phyloP scores from a whole-genome alignment of 495 filamentous ascomycete species.

The Penicillium odoratum region DNA sequence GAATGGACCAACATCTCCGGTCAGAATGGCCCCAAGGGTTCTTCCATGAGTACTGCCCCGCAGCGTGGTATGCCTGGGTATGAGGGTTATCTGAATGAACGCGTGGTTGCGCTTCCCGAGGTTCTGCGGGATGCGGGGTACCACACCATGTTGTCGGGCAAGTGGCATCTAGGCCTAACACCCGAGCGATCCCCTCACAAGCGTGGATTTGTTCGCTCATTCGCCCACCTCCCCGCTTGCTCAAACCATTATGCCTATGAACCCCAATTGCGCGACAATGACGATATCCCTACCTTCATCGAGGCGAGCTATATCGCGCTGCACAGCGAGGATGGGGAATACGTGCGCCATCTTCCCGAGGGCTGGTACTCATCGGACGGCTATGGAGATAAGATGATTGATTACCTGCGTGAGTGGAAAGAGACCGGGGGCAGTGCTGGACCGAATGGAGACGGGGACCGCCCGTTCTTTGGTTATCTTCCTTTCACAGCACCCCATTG shows the following conservation, averaged over 20 bases:
- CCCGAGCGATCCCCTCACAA: constrained; percentile 43
- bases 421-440: constrained; percentile 33
- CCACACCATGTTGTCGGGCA: constrained; percentile 61
- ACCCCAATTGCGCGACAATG: constrained; percentile 48
- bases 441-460: constrained; percentile 36
- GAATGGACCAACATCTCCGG: constrained; percentile 52
- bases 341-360: constrained; percentile 53
- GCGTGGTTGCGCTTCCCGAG: constrained; percentile 62
- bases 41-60: constrained; percentile 42
- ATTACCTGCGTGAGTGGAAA: constrained; percentile 55
- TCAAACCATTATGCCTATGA: constrained; percentile 64
- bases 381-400: constrained; percentile 53
- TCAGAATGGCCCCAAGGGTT: constrained; percentile 46
- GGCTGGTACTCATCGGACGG: constrained; percentile 58
- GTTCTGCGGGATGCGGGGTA: constrained; percentile 62
- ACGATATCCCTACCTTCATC: constrained; percentile 51
- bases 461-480: constrained; percentile 62
- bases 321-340: constrained; percentile 59
- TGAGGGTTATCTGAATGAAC: constrained; percentile 65
- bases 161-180: constrained; percentile 55
- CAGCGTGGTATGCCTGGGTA: constrained; percentile 62
- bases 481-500: constrained; percentile 63
- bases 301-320: constrained; percentile 55
- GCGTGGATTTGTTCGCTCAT: constrained; percentile 47
- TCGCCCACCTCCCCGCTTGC: constrained; percentile 56